Evolutionary conservation across 2,329 filamentous ascomycete species (phyloP).

Genomic region (Sclerotinia spermophila): DNA sequence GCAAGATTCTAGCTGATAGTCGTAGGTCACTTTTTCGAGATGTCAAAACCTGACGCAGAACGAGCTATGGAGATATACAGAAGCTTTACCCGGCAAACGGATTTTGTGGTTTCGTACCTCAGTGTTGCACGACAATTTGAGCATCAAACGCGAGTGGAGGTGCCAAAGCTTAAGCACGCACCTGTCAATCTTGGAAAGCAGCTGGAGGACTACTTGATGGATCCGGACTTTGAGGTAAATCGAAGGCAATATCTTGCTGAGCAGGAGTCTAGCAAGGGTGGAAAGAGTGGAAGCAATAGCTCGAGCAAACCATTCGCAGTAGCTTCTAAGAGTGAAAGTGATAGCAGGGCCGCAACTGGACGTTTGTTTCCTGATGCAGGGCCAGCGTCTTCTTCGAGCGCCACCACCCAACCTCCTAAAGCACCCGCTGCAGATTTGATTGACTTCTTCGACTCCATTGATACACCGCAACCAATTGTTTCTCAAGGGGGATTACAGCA

Average conservation of each 20-base stretch:
- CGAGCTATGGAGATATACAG: constrained; percentile 89
- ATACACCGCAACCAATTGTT: constrained; percentile 72
- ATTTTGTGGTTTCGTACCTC: constrained; percentile 87
- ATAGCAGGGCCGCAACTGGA: constrained; percentile 32
- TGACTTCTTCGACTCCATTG: constrained; percentile 92
- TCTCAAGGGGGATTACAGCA: constrained; percentile 42
- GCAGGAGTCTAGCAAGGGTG: constrained; percentile 63
- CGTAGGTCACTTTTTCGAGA: constrained; percentile 92
- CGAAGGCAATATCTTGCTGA: constrained; percentile 87
- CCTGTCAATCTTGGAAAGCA: constrained; percentile 86
- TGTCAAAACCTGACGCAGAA: constrained; percentile 92
- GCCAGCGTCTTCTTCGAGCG: constrained; percentile 41
- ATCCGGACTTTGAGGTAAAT: constrained; percentile 93
- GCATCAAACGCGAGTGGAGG: constrained; percentile 85
- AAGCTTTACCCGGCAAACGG: constrained; percentile 86
- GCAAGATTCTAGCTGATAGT: constrained; percentile 25
- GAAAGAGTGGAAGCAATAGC: constrained; percentile 28
- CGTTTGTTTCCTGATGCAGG: constrained; percentile 34
- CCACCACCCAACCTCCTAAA: constrained; percentile 45
- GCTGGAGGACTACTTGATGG: constrained; percentile 89
- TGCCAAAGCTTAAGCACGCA: constrained; percentile 95
- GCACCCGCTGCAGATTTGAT: constrained; percentile 75
- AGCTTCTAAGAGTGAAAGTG: constrained; percentile 37
- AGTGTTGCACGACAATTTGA: constrained; percentile 85
- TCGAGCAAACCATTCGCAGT: constrained; percentile 45